Conservation (phyloP, 208 protist genomes). For the Wallacemonas sp. region DNA sequence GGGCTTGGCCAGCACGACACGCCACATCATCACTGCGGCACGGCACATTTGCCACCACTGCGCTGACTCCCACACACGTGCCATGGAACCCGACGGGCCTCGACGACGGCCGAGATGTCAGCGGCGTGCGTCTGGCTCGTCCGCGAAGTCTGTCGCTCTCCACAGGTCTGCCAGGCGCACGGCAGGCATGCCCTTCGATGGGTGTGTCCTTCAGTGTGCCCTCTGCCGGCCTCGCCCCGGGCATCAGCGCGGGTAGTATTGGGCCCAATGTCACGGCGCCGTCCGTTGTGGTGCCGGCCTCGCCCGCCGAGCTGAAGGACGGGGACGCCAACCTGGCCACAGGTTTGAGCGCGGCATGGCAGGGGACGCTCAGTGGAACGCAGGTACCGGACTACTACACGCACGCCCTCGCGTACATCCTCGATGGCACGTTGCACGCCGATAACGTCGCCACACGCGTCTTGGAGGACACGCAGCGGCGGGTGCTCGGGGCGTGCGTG, state of each 20-base stretch:
- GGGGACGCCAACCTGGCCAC: background rate
- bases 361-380: background rate
- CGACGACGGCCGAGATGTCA: background rate
- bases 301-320: too few species aligned
- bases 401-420: slow-evolving; percentile 2
- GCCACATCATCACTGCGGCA: too few species aligned
- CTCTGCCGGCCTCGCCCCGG: background rate
- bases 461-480: slow-evolving; percentile 27
- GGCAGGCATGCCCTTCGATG: too few species aligned
- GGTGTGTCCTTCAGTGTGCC: slow-evolving; percentile 7
- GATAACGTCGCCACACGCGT: slow-evolving; percentile 28
- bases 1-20: too few species aligned
- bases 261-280: too few species aligned
- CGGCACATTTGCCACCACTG: too few species aligned
- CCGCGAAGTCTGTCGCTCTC: too few species aligned
- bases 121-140: background rate
- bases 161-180: too few species aligned
- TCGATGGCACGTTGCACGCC: slow-evolving; percentile 28
- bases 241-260: background rate
- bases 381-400: slow-evolving; percentile 3
- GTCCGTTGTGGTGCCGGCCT: too few species aligned
- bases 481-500: background rate
- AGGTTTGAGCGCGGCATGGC: background rate
- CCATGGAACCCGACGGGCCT: too few species aligned
- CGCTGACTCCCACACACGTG: too few species aligned